Evolutionary conservation across 2,329 filamentous ascomycete species (phyloP).

Genomic region (Mycosphaerelloides madeirae): DNA sequence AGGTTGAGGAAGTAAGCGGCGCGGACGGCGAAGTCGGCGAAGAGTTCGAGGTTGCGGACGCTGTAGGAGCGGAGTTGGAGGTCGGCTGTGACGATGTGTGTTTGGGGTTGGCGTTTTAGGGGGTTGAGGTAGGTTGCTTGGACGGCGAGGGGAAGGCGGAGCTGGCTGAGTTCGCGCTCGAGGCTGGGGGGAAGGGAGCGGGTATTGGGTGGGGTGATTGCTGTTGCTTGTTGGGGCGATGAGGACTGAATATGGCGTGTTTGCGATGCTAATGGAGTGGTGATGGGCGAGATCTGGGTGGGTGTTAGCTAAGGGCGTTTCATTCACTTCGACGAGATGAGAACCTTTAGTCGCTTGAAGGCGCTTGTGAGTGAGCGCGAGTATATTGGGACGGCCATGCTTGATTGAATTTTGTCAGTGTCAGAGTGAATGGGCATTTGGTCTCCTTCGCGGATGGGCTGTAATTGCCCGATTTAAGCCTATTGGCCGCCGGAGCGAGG

Average conservation of each 20-base stretch:
- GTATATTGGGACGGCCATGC: constrained; percentile 43
- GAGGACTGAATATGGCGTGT: constrained; percentile 18
- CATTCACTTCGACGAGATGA: background rate
- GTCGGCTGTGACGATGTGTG: constrained; percentile 80
- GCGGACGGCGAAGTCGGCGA: constrained; percentile 87
- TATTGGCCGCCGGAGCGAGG: no score
- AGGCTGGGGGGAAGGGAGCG: constrained; percentile 5
- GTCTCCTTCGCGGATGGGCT: no score
- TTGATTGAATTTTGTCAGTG: no score
- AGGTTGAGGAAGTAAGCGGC: constrained; percentile 91
- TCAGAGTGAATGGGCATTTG: no score
- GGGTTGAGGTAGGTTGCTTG: constrained; percentile 84
- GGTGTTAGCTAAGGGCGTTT: constrained; percentile 1
- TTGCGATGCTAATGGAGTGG: constrained; percentile 10
- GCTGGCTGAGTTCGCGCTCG: constrained; percentile 26
- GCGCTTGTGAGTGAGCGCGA: constrained; percentile 41
- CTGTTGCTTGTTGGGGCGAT: constrained; percentile 8
- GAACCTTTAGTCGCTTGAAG: constrained; percentile 41
- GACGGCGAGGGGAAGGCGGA: constrained; percentile 69
- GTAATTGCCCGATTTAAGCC: no score
- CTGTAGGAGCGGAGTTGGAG: constrained; percentile 90
- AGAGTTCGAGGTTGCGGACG: constrained; percentile 86
- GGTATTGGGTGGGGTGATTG: background rate
- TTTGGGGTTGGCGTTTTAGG: constrained; percentile 66
- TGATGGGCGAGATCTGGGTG: constrained; percentile 21